Conservation (phyloP, 768 basidiomycete species). For the Gelatoporia subvermispora region DNA sequence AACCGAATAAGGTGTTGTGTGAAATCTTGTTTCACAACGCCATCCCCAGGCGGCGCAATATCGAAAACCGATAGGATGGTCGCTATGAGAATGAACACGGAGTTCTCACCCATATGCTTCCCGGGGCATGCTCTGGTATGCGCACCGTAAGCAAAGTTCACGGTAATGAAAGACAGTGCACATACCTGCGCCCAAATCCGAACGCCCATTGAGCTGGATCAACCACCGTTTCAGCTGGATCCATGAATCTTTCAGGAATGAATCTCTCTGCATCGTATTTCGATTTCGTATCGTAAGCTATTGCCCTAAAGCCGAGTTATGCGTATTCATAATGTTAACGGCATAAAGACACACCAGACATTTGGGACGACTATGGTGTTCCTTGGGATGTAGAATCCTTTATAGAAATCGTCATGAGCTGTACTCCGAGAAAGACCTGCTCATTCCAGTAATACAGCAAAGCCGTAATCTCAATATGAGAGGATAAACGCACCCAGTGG, state of each 20-base stretch:
- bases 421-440: conserved; percentile 16
- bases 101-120: conserved; percentile 10
- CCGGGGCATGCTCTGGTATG: conserved; percentile 8
- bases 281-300: conserved; percentile 6
- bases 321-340: conserved; percentile 10
- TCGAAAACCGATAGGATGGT: conserved; percentile 10
- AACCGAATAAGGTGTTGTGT: conserved; percentile 8
- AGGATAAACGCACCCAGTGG: conserved; percentile 25
- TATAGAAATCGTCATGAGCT: conserved; percentile 16
- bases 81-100: conserved; percentile 12
- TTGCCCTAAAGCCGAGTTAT: not conserved
- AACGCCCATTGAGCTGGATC: conserved; percentile 8
- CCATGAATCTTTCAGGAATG: conserved; percentile 17
- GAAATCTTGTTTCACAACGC: conserved; percentile 1
- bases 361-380: conserved; percentile 20
- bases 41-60: not conserved
- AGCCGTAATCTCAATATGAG: conserved; percentile 1
- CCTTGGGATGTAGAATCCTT: conserved; percentile 19
- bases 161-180: not conserved
- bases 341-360: conserved; percentile 14
- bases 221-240: not conserved
- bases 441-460: not conserved
- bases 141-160: not conserved
- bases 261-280: conserved; percentile 11
- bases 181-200: conserved; percentile 11